Evolutionary conservation across 305 asterid species (phyloP), one percentile per base, ranked within the genome.

Genomic region (Fraxinus sp.): DNA sequence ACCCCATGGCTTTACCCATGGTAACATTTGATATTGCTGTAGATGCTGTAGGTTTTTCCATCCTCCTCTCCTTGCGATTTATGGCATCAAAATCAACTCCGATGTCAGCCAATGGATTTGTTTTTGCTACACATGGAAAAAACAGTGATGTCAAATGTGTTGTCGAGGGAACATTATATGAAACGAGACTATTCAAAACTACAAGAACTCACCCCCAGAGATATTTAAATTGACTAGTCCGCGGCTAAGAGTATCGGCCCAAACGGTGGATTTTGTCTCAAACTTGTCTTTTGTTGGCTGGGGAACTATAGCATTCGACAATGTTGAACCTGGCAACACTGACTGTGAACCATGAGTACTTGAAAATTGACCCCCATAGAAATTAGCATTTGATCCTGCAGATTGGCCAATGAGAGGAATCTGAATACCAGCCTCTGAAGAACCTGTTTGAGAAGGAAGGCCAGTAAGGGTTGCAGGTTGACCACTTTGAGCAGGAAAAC

Each of bases 1-100:
- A 89, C 72, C 99, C 99, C 99, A 96, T 96, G 59, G 98, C 98
- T 90, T 93, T 93, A 80, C 99, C 99, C 98, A 94, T 94, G 79
- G 87, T 90, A 52, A 94, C 78, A 8, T 92, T 96, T 41, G 99
- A 94, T 59, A 91, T 89, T 49, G 81, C 90, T 7, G 93, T 57
- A 68, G 91, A 39, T 18, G 92, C 85, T 7, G 94, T 84, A 80
- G 97, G 97, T 84, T 94, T 94, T 84, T 94, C 99, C 97, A 96
- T 90, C 87, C 98, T 90, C 89, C 92, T 96, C 86, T 96, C 99
- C 92, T 85, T 93, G 66, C 98, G 98, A 80, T 96, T 96, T 83
- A 96, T 91, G 75, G 98, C 94, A 78, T 96, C 99, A 86, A 96
- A 96, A 87, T 96, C 98, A 85, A 96, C 94, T 87, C 99, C 99